These are phyloP conservation scores for Tuber brumale DNA, from an alignment of 495 filamentous ascomycete species.

Conservation along the genomic window DNA sequence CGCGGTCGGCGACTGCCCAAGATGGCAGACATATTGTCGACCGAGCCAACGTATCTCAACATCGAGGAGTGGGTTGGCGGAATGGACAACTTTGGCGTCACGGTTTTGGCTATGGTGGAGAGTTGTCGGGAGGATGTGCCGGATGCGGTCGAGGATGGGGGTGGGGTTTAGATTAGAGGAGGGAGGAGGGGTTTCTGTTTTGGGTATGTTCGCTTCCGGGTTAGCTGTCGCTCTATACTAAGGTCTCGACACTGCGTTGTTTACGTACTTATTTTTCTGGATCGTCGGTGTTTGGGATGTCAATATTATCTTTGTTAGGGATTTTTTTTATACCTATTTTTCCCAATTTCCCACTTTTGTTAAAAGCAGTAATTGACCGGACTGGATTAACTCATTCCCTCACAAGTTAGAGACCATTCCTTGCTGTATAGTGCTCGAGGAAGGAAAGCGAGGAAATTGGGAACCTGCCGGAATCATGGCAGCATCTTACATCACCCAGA, in stretches of 20 bases:
- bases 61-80: constrained; percentile 34
- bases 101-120: constrained; percentile 27
- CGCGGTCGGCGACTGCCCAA: constrained; percentile 24
- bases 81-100: constrained; percentile 34
- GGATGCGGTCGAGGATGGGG: neutral
- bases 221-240: neutral
- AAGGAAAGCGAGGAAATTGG: neutral
- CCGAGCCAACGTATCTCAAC: constrained; percentile 1
- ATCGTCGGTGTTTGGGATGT: neutral
- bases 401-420: neutral
- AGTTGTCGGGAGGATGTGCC: constrained; percentile 4
- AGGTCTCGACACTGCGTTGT: neutral
- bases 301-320: neutral
- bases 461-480: neutral
- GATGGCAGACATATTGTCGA: constrained; percentile 18
- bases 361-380: neutral
- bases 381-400: neutral
- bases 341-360: neutral
- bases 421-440: neutral
- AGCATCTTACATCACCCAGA: neutral
- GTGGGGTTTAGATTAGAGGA: neutral
- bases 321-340: neutral
- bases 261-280: neutral
- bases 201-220: neutral
- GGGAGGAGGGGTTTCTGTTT: neutral